Base-by-base conservation (phyloP, 306 rosid genomes). In the Trifolium dubium region DNA sequence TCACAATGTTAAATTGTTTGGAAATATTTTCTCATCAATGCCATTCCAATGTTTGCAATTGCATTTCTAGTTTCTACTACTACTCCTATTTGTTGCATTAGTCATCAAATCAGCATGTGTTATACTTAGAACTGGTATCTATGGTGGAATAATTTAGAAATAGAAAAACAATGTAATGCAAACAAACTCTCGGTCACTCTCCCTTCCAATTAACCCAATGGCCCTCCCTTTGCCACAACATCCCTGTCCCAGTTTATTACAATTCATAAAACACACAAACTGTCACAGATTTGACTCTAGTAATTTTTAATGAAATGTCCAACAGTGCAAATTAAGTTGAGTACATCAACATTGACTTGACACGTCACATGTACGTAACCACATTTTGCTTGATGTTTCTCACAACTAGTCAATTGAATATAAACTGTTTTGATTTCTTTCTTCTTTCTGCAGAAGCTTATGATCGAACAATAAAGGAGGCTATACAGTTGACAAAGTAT, bases 381-480 rank as follows among this genome's bases (percentile, higher is more conserved):
- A 19, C 50, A 35, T 23, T 30, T 37, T 69, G 75, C 23, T 60
- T 32, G 76, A 77, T 49, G 71, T 64, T 35, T 37, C 44, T 60
- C 10, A 39, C 5, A 15, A 67, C 41, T 58, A 35, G 47, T 50
- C 12, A 73, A 10, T 55, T 1, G 58, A 67, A 10, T 30, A 51
- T 66, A 31, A 29, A 11, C 68, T 19, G 53, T 80, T 37, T 74
- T 9, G 10, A 49, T 29, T 78, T 67, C 46, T 46, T 69, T 75
- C 15, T 65, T 74, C 75, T 62, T 9, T 43, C 30, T n/a, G 56
- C 96, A 92, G 97, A 92, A 70, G 92, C 84, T 54, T 92, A 92
- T 58, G 92, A 92, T 71, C 88, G 85, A 66, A 79, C 86, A 17
- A 92, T 92, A 40, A 78, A 81, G 75, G 91, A 92, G 79, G 97